phyloP scores from a whole-genome alignment of 441 rosid species.

The Aquilaria agallochum region DNA sequence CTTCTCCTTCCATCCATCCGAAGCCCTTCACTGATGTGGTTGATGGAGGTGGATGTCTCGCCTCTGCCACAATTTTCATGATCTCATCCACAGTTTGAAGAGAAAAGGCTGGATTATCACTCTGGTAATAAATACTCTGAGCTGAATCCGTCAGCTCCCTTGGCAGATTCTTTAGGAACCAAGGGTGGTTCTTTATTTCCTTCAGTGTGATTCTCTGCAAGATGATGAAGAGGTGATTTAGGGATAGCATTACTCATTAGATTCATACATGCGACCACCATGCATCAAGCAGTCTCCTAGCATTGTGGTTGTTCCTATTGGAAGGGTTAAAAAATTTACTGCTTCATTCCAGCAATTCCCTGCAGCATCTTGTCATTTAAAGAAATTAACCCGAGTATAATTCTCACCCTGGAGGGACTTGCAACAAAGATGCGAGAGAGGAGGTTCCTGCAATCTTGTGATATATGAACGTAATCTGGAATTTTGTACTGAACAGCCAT shows the following conservation, averaged over 20 bases:
- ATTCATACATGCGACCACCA: too few species aligned
- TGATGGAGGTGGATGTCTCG: conserved; percentile 58
- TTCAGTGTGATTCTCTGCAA: conserved; percentile 66
- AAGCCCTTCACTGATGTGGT: conserved; percentile 45
- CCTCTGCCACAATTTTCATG: conserved; percentile 88
- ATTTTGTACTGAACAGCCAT: conserved; percentile 82
- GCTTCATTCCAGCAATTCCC: too few species aligned
- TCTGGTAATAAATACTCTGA: conserved; percentile 66
- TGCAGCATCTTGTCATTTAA: too few species aligned
- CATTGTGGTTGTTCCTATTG: too few species aligned
- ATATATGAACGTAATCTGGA: conserved; percentile 84
- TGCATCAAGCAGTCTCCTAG: too few species aligned
- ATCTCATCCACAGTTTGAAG: conserved; percentile 78
- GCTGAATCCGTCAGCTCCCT: conserved; percentile 74
- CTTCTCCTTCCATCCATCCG: conserved; percentile 58
- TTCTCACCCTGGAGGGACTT: conserved; percentile 53
- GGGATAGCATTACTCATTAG: not conserved
- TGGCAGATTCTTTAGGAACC: conserved; percentile 94
- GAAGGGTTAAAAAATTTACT: too few species aligned
- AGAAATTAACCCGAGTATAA: conserved; percentile 3
- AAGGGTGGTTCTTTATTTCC: conserved; percentile 84
- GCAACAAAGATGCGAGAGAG: conserved; percentile 83
- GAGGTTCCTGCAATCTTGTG: conserved; percentile 77
- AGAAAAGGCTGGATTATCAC: conserved; percentile 65
- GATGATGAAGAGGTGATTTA: not conserved